Base-by-base conservation (phyloP, 257 asterid species). In the Parsonsia alboflavescens region DNA sequence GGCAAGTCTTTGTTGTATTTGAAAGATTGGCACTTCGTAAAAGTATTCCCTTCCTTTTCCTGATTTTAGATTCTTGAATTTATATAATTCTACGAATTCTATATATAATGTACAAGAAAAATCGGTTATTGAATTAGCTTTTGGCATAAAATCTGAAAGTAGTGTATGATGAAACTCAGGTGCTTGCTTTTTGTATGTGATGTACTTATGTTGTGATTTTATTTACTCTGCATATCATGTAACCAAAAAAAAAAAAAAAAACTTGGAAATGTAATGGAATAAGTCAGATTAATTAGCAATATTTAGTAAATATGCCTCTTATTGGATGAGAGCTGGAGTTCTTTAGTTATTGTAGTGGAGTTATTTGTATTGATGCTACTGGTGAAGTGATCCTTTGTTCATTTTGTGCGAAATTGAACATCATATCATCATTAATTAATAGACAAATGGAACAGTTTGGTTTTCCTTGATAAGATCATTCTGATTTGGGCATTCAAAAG, bases 11-110 rank as follows among this genome's bases (percentile, higher is more conserved):
- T 81, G 65, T 64, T 93, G 80, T 95, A 92, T 81, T 84, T 92
- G 88, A 95, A 95, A 80, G 99, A 95, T 77, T 95, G 99, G 99
- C 98, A 95, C 86, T 95, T 95, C 76, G 96, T 90, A 42, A 95
- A 87, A 96, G 98, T 91, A 26, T 46, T 15, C 30, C 33, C 52
- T 22, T 57, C 24, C 22, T 39, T 13, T 24, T 59, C 49, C 70
- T 39, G 70, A 13, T 65, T 65, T n/a, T 7, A 5, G 19, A 21
- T 2, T 64, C 9, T 19, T 28, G 50, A 39, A 19, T n/a, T 65
- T 39, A 2, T 0, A 39, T 8, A 64, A 41, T 59, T 59, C 50
- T 46, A 11, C 11, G 39, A 33, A 33, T 33, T 33, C 16, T 64
- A 2, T 24, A 36, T 2, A 7, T 4, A 33, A 16, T 64, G 15